Evolutionary conservation across 164 flowering plant genomes (phyloP), one percentile per base, ranked within the genome.

Genomic region (Liquidambar formosana): DNA sequence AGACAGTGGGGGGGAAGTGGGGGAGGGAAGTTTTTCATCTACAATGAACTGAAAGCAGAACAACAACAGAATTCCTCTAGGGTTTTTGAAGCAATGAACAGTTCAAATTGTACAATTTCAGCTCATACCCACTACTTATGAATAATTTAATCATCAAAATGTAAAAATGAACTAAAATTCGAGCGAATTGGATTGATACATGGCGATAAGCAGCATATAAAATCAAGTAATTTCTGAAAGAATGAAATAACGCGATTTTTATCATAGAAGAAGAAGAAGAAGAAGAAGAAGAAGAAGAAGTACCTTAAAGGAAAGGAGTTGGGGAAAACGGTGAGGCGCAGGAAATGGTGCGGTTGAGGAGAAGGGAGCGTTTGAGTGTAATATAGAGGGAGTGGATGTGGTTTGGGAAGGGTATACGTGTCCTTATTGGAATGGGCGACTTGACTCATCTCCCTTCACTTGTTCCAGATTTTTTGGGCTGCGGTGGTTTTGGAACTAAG

Each of bases 311-410:
- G 18, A 52, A 18, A 70, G 12, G 67, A 52, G 41, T 10, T 47
- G 6, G 33, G 11, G 46, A 11, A 22, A 57, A 43, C 23, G 19
- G 19, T 16, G n/a, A 21, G 26, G 54, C 22, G 51, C 66, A 19
- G 61, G 65, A 26, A 16, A 12, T n/a, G 18, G 10, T 9, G 65
- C 41, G 43, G 53, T 19, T 21, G 54, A 12, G 27, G 9, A 16
- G n/a, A 51, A 41, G 25, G 21, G 15, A 22, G 11, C 58, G 57
- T 18, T 1, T 19, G 63, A 15, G 22, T 16, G 46, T 66, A n/a
- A n/a, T n/a, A 23, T 64, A 64, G 63, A 76, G 77, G 47, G 75
- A 74, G 45, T 46, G 79, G 82, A 78, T 82, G 84, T 84, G 84
- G 88, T 78, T 73, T 67, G 13, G 43, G 61, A 57, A 56, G 0